Percentiles rank a stretch among this genome's conserved stretches.
phyloP scores from a whole-genome alignment of 1,139 yeast genomes.

The Kodamaea plutei region DNA sequence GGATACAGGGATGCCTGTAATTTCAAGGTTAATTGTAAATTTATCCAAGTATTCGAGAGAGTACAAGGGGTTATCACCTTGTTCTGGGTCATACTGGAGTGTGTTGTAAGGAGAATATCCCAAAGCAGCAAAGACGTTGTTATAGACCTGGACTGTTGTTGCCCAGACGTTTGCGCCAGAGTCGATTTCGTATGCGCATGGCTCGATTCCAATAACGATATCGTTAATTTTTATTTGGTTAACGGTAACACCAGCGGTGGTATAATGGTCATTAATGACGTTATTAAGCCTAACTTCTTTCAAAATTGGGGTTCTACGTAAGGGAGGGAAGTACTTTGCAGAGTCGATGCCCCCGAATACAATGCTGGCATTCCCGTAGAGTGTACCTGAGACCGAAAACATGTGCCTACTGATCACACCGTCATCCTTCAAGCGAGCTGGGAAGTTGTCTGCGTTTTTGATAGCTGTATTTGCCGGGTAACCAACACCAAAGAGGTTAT shows the following conservation, averaged over 20 bases:
- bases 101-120: slow-evolving; percentile 11
- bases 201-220: slow-evolving; percentile 14
- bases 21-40: slow-evolving; percentile 11
- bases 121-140: slow-evolving; percentile 15
- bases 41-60: slow-evolving; percentile 4
- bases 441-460: slow-evolving; percentile 5
- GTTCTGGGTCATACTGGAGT: slow-evolving; percentile 3
- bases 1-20: slow-evolving; percentile 18
- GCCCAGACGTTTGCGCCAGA: slow-evolving; percentile 19
- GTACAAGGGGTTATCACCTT: slow-evolving; percentile 5
- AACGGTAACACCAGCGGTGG: slow-evolving; percentile 17
- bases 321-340: slow-evolving; percentile 14
- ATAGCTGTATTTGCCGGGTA: slow-evolving; percentile 11
- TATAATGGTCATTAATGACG: slow-evolving; percentile 9
- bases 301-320: slow-evolving; percentile 17
- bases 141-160: slow-evolving; percentile 16
- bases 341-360: slow-evolving; percentile 23
- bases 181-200: slow-evolving; percentile 18
- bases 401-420: slow-evolving; percentile 13
- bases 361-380: slow-evolving; percentile 8
- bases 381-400: slow-evolving; percentile 15
- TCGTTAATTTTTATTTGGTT: slow-evolving; percentile 13
- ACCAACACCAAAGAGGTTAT: slow-evolving; percentile 21
- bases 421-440: slow-evolving; percentile 12
- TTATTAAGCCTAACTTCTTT: slow-evolving; percentile 11